Evolutionary conservation across 73 alveolate genomes (phyloP).

Genomic region (Paramecium caudatum): DNA sequence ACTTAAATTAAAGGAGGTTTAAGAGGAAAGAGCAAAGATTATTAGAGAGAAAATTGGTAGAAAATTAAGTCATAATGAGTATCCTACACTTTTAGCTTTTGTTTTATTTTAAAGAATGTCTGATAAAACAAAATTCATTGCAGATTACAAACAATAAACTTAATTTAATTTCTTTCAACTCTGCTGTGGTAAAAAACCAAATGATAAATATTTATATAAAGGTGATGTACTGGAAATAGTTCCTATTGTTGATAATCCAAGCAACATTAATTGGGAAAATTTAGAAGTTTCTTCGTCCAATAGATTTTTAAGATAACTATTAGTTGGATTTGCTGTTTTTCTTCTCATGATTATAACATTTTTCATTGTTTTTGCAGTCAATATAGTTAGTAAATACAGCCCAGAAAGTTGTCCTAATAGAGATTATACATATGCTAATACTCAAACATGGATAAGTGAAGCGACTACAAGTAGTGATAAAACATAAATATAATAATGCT

Average conservation of each 20-base stretch:
- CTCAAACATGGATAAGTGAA: not conserved
- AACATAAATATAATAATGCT: slow-evolving; percentile 52
- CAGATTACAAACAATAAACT: slow-evolving; percentile 44
- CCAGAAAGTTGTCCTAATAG: slow-evolving; percentile 58
- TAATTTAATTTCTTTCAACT: not conserved
- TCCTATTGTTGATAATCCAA: slow-evolving; percentile 74
- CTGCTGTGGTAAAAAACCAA: slow-evolving; percentile 20
- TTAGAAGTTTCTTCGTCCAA: slow-evolving; percentile 66
- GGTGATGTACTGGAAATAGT: slow-evolving; percentile 26
- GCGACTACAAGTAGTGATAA: slow-evolving; percentile 44
- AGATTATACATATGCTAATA: slow-evolving; percentile 17
- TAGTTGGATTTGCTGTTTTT: slow-evolving; percentile 67
- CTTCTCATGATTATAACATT: slow-evolving; percentile 65
- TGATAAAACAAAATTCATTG: slow-evolving; percentile 67
- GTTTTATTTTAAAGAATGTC: slow-evolving; percentile 74
- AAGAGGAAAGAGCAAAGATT: slow-evolving; percentile 52
- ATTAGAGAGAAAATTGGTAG: slow-evolving; percentile 36
- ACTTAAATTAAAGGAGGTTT: slow-evolving; percentile 66
- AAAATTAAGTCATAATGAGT: slow-evolving; percentile 65
- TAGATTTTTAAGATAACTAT: slow-evolving; percentile 46
- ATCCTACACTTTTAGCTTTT: slow-evolving; percentile 78
- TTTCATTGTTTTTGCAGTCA: slow-evolving; percentile 58
- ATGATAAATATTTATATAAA: slow-evolving; percentile 9
- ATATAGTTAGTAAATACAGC: slow-evolving; percentile 38
- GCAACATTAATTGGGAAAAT: slow-evolving; percentile 80